Percentiles rank a stretch among this genome's conserved stretches.
Evolutionary conservation across 2,329 filamentous ascomycete species (phyloP).

Genomic region (Graphiopsis chlorocephala): DNA sequence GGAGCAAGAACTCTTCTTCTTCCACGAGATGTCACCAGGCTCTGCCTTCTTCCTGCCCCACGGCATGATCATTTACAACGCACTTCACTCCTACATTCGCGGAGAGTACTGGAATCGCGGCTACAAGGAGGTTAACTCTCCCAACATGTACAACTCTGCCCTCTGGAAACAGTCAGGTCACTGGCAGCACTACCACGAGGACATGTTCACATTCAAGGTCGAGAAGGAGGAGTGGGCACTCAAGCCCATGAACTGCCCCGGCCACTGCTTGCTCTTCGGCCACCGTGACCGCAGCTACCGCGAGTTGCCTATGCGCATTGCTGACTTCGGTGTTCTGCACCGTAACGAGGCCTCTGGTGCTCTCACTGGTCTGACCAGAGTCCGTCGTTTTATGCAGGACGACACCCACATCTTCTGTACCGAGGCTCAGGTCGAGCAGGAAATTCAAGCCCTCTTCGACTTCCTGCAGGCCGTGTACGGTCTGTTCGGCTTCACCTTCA

Average conservation of each 20-base stretch:
- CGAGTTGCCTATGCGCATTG: conserved; percentile 86
- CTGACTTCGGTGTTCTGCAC: conserved; percentile 93
- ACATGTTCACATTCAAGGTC: conserved; percentile 84
- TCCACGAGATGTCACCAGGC: conserved; percentile 88
- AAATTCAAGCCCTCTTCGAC: conserved; percentile 82
- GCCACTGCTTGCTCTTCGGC: conserved; percentile 84
- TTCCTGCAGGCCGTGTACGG: conserved; percentile 80
- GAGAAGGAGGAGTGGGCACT: conserved; percentile 84
- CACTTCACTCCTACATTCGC: conserved; percentile 75
- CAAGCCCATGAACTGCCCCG: conserved; percentile 98
- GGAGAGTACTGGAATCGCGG: conserved; percentile 89
- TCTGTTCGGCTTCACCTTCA: conserved; percentile 84
- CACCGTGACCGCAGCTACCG: conserved; percentile 82
- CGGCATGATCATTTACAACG: conserved; percentile 90
- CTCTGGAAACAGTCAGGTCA: conserved; percentile 95
- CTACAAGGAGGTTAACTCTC: conserved; percentile 92
- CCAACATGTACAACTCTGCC: conserved; percentile 92
- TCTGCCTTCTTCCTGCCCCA: conserved; percentile 91
- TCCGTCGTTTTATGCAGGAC: conserved; percentile 92
- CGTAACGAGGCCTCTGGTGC: conserved; percentile 94
- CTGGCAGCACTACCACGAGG: conserved; percentile 90
- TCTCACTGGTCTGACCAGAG: conserved; percentile 83
- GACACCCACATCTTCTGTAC: conserved; percentile 96
- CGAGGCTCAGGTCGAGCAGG: conserved; percentile 70
- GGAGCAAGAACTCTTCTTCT: conserved; percentile 97